Conservation (phyloP, 23 red algal genomes). For the Gracilaria domingensis region DNA sequence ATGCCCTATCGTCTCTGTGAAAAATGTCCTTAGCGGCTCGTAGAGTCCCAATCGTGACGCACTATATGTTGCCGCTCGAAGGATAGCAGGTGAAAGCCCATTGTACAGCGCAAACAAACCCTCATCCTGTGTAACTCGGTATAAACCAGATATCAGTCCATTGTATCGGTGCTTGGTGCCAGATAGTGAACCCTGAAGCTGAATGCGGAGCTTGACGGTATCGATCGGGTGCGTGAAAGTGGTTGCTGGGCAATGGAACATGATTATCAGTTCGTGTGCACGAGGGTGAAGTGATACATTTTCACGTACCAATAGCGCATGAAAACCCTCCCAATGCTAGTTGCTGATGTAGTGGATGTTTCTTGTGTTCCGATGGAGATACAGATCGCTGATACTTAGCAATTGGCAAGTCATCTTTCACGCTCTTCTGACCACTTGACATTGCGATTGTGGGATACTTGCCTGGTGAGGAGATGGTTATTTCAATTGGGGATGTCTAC, state of each 20-base stretch:
- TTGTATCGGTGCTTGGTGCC: conserved; percentile 12
- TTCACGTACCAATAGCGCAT: conserved; percentile 8
- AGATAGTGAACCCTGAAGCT: conserved; percentile 56
- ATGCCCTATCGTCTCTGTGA: conserved; percentile 6
- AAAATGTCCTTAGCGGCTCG: conserved; percentile 53
- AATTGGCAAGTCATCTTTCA: background rate
- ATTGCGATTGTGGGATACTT: too few species aligned
- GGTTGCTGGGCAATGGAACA: conserved; percentile 19
- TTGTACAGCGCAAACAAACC: conserved; percentile 41
- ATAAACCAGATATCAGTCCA: conserved; percentile 39
- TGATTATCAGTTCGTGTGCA: background rate
- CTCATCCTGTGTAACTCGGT: conserved; percentile 34
- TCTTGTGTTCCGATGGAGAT: conserved; percentile 5
- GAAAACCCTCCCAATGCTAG: conserved; percentile 32
- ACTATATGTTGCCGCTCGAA: conserved; percentile 61
- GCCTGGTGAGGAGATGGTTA: too few species aligned
- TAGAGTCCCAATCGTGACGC: conserved; percentile 56
- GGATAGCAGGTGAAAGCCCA: conserved; percentile 58
- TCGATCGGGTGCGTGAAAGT: conserved; percentile 66
- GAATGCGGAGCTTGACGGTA: conserved; percentile 64
- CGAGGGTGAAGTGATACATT: background rate
- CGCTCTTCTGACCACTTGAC: too few species aligned
- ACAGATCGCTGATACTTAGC: conserved; percentile 19
- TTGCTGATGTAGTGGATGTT: conserved; percentile 25
- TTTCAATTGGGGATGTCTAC: too few species aligned